Conservation (phyloP, 2,329 filamentous ascomycete species). For the Canariomyces notabilis region DNA sequence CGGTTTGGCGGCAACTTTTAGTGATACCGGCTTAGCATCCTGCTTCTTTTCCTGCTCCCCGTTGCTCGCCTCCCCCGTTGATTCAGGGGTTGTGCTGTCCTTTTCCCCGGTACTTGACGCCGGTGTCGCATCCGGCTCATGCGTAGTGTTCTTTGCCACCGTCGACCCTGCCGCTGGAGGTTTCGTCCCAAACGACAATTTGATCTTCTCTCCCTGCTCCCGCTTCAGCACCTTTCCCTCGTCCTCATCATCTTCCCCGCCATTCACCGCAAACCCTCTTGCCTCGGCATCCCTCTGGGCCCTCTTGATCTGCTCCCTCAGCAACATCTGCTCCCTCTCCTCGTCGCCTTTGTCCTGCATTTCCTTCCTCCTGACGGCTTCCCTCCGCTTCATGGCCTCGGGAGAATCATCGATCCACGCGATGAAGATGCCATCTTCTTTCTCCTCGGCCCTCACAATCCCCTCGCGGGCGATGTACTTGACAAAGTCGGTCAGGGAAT, state of each 20-base stretch:
- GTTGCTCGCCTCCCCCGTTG: background rate
- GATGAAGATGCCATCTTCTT: conserved; percentile 76
- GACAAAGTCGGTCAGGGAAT: conserved; percentile 81
- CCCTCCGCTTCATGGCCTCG: conserved; percentile 73
- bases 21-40: conserved; percentile 44
- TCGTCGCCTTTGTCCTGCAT: conserved; percentile 87
- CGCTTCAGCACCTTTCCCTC: conserved; percentile 49
- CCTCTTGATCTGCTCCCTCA: conserved; percentile 76
- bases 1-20: conserved; percentile 61
- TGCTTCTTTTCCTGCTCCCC: conserved; percentile 16
- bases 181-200: conserved; percentile 58
- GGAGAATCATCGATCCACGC: conserved; percentile 89
- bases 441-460: conserved; percentile 85
- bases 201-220: conserved; percentile 71
- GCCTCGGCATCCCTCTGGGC: conserved; percentile 58
- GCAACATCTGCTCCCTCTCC: conserved; percentile 76
- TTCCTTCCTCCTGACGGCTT: conserved; percentile 78
- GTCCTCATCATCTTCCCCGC: conserved; percentile 31
- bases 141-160: conserved; percentile 15
- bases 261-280: conserved; percentile 36
- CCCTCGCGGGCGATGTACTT: conserved; percentile 83
- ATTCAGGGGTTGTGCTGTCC: background rate
- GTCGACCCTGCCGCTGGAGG: no score
- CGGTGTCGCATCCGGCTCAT: conserved; percentile 3
- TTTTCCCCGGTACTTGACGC: background rate